Percentiles rank a stretch among this genome's conserved stretches.
phyloP scores from a whole-genome alignment of 169 alveolate species.

The Plasmodium blacklocki region DNA sequence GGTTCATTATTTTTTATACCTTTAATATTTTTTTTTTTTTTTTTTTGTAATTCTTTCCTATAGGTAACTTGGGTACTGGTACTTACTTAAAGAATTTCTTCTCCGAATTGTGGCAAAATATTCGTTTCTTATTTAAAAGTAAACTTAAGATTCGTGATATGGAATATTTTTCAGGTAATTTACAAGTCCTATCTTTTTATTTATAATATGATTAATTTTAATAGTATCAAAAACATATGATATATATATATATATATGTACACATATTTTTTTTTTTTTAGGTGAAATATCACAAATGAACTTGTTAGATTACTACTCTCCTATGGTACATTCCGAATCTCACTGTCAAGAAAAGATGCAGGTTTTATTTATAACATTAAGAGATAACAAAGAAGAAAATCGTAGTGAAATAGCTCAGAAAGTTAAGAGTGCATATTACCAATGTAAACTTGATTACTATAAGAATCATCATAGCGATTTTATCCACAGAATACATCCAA shows the following conservation, averaged over 20 bases:
- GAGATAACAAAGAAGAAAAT: constrained; percentile 26
- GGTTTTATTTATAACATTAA: constrained; percentile 10
- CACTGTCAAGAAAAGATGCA: constrained; percentile 47
- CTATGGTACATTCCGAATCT: constrained; percentile 36
- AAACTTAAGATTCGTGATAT: constrained; percentile 22
- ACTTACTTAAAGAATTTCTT: constrained; percentile 49
- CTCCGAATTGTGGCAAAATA: constrained; percentile 49
- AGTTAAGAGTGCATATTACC: constrained; percentile 23
- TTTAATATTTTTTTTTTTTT: background rate
- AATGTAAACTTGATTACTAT: constrained; percentile 49
- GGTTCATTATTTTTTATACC: background rate
- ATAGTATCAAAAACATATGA: too few relatives aligned
- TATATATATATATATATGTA: background rate
- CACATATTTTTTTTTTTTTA: background rate
- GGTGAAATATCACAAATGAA: constrained; percentile 4
- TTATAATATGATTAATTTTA: background rate
- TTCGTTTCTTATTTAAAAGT: constrained; percentile 21
- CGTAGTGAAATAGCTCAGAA: constrained; percentile 47
- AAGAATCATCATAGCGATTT: constrained; percentile 21
- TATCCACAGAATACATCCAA: constrained; percentile 26
- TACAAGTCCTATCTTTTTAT: background rate
- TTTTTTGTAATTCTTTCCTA: background rate
- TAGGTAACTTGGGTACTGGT: constrained; percentile 73
- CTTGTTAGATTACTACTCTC: constrained; percentile 48
- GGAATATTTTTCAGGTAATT: constrained; percentile 30